phyloP scores from a whole-genome alignment of 1,284 basidiomycete species.

The Pyrrhoderma noxium region DNA sequence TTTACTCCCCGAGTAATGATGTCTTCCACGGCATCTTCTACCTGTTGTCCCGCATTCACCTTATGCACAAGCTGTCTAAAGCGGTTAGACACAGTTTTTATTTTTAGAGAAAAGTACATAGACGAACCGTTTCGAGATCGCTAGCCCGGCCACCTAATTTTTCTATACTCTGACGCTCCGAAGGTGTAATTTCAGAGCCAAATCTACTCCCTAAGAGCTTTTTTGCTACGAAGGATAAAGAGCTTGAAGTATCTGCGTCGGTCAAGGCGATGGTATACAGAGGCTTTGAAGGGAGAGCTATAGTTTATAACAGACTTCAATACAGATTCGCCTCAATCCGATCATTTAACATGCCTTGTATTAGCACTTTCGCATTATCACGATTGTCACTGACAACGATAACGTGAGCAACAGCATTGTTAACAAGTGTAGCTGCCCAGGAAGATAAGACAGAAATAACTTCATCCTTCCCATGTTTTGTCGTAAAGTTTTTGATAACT shows the following conservation, averaged over 20 bases:
- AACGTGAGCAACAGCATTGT: constrained; percentile 88
- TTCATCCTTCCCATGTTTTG: constrained; percentile 62
- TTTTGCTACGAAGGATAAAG: constrained; percentile 74
- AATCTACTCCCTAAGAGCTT: constrained; percentile 63
- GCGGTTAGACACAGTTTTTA: not conserved
- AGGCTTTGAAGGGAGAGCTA: constrained; percentile 83
- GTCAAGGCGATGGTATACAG: constrained; percentile 71
- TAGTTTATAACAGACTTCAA: not conserved
- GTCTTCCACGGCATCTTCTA: constrained; percentile 83
- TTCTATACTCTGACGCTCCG: constrained; percentile 54
- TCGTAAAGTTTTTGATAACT: constrained; percentile 71
- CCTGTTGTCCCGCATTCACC: constrained; percentile 63
- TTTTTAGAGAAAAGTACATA: not conserved
- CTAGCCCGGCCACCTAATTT: constrained; percentile 83
- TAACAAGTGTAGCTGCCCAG: constrained; percentile 80
- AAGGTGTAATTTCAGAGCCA: constrained; percentile 41
- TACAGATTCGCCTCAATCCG: too few relatives aligned
- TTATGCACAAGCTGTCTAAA: constrained; percentile 70
- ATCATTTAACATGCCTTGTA: constrained; percentile 61
- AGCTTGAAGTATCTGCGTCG: constrained; percentile 80
- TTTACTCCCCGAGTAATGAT: constrained; percentile 74
- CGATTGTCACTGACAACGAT: constrained; percentile 87
- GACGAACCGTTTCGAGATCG: constrained; percentile 72
- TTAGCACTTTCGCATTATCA: constrained; percentile 78
- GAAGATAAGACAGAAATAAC: constrained; percentile 72